Percentiles rank a stretch among this genome's conserved stretches.
phyloP scores from a whole-genome alignment of 768 basidiomycete species.

The Phaeotremella fagi region DNA sequence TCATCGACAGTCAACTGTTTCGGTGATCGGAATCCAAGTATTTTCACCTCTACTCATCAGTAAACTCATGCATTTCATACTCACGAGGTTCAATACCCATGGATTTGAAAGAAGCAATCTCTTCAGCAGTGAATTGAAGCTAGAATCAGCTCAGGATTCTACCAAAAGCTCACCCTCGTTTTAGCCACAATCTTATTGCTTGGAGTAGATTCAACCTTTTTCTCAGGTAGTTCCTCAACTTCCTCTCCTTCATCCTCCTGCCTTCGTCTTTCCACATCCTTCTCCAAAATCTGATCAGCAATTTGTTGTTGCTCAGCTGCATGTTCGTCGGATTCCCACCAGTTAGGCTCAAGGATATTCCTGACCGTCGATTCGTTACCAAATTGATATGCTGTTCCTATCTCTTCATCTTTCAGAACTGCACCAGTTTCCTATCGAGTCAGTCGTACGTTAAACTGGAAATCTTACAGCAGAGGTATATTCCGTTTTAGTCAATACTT shows the following conservation, averaged over 20 bases:
- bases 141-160: constrained; percentile 36
- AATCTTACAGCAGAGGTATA: constrained; percentile 69
- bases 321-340: constrained; percentile 35
- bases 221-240: constrained; percentile 11
- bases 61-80: constrained; percentile 15
- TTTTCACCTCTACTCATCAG: constrained; percentile 62
- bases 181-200: constrained; percentile 31
- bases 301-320: constrained; percentile 21
- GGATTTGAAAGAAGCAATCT: constrained; percentile 74
- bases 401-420: constrained; percentile 44
- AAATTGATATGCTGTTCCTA: constrained; percentile 49
- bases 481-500: constrained; percentile 63
- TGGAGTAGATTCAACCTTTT: constrained; percentile 9
- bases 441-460: neutral
- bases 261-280: constrained; percentile 20
- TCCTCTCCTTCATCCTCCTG: constrained; percentile 49
- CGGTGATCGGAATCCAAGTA: constrained; percentile 84
- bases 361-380: constrained; percentile 39
- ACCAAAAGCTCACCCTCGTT: constrained; percentile 35
- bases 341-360: constrained; percentile 41
- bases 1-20: constrained; percentile 72
- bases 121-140: constrained; percentile 82
- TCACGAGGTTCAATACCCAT: constrained; percentile 70
- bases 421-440: constrained; percentile 41
- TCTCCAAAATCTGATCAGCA: constrained; percentile 25